phyloP scores from a whole-genome alignment of 768 basidiomycete genomes.

The Collybia sordida region DNA sequence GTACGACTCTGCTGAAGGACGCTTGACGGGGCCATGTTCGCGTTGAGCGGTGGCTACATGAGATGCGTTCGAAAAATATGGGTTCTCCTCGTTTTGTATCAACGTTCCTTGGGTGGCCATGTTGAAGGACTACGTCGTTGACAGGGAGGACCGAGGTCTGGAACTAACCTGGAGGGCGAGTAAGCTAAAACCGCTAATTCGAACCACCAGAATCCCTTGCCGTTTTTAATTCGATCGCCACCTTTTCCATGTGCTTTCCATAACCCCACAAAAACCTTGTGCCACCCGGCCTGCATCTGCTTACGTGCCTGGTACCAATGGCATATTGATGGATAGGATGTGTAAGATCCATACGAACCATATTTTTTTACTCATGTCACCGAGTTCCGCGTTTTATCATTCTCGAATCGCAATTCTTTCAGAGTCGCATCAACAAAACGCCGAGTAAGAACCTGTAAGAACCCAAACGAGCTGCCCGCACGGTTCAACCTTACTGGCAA shows the following conservation, averaged over 20 bases:
- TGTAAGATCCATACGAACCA: no score
- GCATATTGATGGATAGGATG: no score
- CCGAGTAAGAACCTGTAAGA: no score
- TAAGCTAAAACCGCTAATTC: not conserved
- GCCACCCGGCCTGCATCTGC: not conserved
- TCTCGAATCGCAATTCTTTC: no score
- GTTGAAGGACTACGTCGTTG: no score
- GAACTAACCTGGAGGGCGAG: no score
- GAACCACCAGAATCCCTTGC: not conserved
- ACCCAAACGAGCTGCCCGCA: no score
- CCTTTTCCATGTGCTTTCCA: not conserved
- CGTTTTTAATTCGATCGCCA: not conserved
- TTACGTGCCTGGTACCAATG: not conserved
- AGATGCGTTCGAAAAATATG: constrained; percentile 8
- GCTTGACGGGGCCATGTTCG: constrained; percentile 14
- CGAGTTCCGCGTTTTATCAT: no score
- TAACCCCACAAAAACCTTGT: not conserved
- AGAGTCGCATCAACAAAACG: no score
- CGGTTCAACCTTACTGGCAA: no score
- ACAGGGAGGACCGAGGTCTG: no score
- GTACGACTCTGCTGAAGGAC: constrained; percentile 17
- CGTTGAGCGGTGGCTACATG: constrained; percentile 8
- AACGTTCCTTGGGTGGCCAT: constrained; percentile 1
- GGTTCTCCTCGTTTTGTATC: constrained; percentile 10
- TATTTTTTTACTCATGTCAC: no score